Evolutionary conservation across 2,329 filamentous ascomycete genomes (phyloP).

Genomic region (Zymoseptoria tritici): DNA sequence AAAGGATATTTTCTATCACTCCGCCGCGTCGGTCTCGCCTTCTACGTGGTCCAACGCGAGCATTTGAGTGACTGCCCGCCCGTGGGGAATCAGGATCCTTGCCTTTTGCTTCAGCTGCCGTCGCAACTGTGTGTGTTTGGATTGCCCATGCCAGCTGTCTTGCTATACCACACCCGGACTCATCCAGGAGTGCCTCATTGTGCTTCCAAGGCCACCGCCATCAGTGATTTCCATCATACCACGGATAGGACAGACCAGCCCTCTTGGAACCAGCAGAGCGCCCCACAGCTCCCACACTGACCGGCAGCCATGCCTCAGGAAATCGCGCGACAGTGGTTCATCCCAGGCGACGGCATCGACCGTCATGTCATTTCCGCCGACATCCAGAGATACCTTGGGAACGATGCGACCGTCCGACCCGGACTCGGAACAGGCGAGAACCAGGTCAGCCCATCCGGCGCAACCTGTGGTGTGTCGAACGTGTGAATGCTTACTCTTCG

Average conservation of each 20-base stretch:
- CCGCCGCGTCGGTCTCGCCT: neutral
- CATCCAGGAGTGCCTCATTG: neutral
- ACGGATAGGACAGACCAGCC: neutral
- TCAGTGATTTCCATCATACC: neutral
- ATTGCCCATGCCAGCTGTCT: neutral
- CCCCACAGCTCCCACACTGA: neutral
- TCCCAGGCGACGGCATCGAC: constrained; percentile 44
- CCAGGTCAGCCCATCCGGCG: constrained; percentile 32
- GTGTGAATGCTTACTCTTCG: constrained; percentile 13
- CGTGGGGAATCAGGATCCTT: neutral
- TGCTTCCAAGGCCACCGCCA: neutral
- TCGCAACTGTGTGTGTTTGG: neutral
- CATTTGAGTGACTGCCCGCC: neutral
- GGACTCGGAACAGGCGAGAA: constrained; percentile 39
- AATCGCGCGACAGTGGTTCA: constrained; percentile 42
- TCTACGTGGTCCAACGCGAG: neutral
- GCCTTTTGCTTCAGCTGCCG: neutral
- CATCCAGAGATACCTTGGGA: constrained; percentile 45
- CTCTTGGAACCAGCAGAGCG: neutral
- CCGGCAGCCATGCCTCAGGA: constrained; percentile 25
- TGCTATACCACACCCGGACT: neutral
- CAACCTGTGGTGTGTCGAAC: constrained; percentile 2
- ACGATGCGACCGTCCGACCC: constrained; percentile 44
- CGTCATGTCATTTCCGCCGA: constrained; percentile 46
- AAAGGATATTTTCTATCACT: neutral